Base-by-base conservation (phyloP, 1,284 basidiomycete genomes). In the Tylopilus sp. region DNA sequence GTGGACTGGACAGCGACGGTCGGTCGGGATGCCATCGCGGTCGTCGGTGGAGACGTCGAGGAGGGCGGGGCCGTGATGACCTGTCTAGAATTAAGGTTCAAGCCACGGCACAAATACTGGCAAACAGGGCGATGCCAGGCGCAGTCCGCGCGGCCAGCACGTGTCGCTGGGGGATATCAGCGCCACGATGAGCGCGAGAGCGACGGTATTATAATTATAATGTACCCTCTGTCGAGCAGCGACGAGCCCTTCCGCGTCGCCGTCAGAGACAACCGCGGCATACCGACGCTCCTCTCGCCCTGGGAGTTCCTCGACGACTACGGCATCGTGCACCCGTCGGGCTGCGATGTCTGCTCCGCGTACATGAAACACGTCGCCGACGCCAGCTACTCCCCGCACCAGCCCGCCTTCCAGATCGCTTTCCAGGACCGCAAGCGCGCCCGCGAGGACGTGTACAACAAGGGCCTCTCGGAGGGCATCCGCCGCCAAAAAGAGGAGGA, bases 21-120 rank as follows among this genome's bases (percentile, higher is more conserved):
- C 61, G 92, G 92, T 77, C 92, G 84, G 69, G 90, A 88, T 76
- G 92, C 89, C 92, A 94, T 94, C 64, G 73, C 59, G 63, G 62
- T 63, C 51, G 61, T 65, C 56, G 48, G 20, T 13, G 36, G 19
- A 3, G 28, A 13, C 17, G 36, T 17, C 14, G 40, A 4, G 32
- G 14, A 17, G 3, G 64, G 63, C 5, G 49, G 28, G 39, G 51
- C 43, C 19, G 53, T 47, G 48, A 35, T 35, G 17, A 37, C 4
- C 7, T 10, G n/a, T 25, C 2, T 5, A 10, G 22, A 54, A 52
- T 45, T 29, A 67, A 60, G 41, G 63, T 68, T 69, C 61, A 65
- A 65, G 64, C 64, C 64, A 62, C 64, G 0, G 0, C 3, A 2
- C 32, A 64, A 54, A 46, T 7, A 53, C 1, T 29, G 5, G 0